Evolutionary conservation across 2,329 filamentous ascomycete genomes (phyloP).

Genomic region (Didymella arachidicola): DNA sequence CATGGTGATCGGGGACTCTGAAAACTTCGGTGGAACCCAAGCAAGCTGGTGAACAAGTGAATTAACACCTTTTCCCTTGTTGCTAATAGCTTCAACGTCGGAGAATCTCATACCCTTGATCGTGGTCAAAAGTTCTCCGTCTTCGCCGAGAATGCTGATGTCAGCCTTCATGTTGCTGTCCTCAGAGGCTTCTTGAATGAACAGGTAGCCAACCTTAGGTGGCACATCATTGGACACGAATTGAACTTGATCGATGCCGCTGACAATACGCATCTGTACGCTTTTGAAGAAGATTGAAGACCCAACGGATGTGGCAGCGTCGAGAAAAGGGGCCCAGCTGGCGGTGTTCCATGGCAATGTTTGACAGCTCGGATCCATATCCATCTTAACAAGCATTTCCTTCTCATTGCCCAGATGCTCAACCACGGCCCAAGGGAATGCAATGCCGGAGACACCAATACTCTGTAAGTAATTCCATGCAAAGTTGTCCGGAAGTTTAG

Average conservation of each 20-base stretch:
- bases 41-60: constrained; percentile 50
- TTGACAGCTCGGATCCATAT: constrained; percentile 39
- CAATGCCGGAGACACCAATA: constrained; percentile 53
- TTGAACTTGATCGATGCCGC: constrained; percentile 41
- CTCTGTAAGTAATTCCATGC: constrained; percentile 51
- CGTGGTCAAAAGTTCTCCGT: constrained; percentile 44
- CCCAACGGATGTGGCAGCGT: constrained; percentile 55
- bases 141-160: constrained; percentile 39
- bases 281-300: constrained; percentile 52
- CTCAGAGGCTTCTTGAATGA: constrained; percentile 42
- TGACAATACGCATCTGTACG: constrained; percentile 51
- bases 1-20: constrained; percentile 42
- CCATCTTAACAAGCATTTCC: constrained; percentile 55
- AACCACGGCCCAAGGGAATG: constrained; percentile 53
- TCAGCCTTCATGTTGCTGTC: constrained; percentile 36
- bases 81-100: constrained; percentile 49
- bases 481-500: constrained; percentile 44
- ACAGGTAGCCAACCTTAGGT: constrained; percentile 50
- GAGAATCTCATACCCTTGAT: constrained; percentile 52
- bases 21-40: constrained; percentile 50
- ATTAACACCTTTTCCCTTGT: constrained; percentile 33
- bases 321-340: constrained; percentile 53
- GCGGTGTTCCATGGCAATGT: constrained; percentile 36
- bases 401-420: constrained; percentile 51
- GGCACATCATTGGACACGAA: constrained; percentile 27